phyloP scores from a whole-genome alignment of 306 rosid genomes.

The Cicer bijugum region DNA sequence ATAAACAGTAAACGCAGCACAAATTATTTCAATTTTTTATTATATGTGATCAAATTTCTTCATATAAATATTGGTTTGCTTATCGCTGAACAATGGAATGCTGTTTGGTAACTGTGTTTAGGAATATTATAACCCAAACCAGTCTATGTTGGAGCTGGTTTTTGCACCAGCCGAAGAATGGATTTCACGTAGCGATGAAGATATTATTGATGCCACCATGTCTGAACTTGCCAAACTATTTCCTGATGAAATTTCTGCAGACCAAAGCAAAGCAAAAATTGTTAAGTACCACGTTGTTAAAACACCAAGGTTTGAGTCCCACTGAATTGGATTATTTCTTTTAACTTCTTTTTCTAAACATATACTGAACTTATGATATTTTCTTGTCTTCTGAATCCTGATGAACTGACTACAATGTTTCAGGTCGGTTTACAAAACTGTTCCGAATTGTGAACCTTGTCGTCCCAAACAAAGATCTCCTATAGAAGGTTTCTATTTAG shows the following conservation, averaged over 20 bases:
- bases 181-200: constrained; percentile 82
- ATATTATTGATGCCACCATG: constrained; percentile 93
- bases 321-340: constrained; percentile 29
- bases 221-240: constrained; percentile 91
- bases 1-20: constrained; percentile 5
- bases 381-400: constrained; percentile 35
- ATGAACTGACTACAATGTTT: constrained; percentile 19
- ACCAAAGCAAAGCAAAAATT: constrained; percentile 94
- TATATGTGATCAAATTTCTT: constrained; percentile 31
- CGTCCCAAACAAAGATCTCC: constrained; percentile 96
- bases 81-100: constrained; percentile 12
- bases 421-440: constrained; percentile 94
- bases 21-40: constrained; percentile 29
- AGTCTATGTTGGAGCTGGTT: constrained; percentile 96
- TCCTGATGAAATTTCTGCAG: constrained; percentile 91
- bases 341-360: constrained; percentile 20
- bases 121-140: constrained; percentile 92
- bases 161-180: constrained; percentile 99
- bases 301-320: constrained; percentile 82
- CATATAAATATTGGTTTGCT: constrained; percentile 13
- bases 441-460: constrained; percentile 90
- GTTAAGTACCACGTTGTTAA: constrained; percentile 89
- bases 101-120: constrained; percentile 46
- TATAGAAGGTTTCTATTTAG: constrained; percentile 86
- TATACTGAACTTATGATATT: constrained; percentile 10